phyloP scores from a whole-genome alignment of 306 rosid genomes.

The Betula pendula region DNA sequence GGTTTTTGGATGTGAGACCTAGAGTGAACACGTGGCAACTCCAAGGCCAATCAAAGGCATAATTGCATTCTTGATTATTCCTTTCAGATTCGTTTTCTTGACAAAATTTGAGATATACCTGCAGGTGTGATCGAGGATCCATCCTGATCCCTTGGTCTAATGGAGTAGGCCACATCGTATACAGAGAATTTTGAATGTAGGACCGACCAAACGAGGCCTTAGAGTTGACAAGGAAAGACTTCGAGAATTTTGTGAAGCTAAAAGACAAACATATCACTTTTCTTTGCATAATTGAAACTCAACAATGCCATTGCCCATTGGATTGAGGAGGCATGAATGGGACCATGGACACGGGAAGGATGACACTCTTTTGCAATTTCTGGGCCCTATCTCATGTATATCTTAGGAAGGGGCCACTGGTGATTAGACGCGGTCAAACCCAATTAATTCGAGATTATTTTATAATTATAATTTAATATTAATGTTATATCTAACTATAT shows the following conservation, averaged over 20 bases:
- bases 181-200: background rate
- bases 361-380: background rate
- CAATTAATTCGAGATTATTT: no score
- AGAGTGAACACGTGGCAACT: constrained; percentile 2
- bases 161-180: background rate
- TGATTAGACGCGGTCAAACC: background rate
- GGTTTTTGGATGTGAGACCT: background rate
- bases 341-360: background rate
- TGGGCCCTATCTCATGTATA: background rate
- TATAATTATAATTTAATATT: no score
- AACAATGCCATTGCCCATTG: background rate
- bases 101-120: no score
- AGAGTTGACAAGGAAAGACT: background rate
- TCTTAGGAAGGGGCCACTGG: background rate
- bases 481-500: no score
- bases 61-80: background rate
- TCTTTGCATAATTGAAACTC: background rate
- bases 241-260: background rate
- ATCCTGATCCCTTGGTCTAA: background rate
- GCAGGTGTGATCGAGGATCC: background rate
- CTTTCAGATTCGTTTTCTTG: background rate
- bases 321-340: background rate
- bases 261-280: constrained; percentile 5
- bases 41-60: background rate
- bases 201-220: background rate